These are phyloP conservation scores for Capsicum chinense DNA, from an alignment of 257 asterid genomes.

Conservation along the genomic window DNA sequence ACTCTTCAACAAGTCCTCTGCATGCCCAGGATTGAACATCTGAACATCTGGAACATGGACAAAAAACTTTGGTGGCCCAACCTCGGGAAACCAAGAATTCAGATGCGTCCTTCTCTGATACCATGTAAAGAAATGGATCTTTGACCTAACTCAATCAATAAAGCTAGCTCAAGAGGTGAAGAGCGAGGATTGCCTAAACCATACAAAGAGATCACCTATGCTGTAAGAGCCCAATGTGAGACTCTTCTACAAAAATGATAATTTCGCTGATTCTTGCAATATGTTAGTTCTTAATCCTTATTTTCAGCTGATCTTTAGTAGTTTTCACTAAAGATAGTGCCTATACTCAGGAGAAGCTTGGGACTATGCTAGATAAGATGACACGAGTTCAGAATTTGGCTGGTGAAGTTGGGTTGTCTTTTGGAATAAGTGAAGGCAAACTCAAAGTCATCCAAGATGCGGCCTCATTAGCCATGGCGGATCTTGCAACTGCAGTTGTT, in stretches of 20 bases:
- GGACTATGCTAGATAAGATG: conserved; percentile 96
- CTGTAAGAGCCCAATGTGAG: not conserved
- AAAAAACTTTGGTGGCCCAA: not conserved
- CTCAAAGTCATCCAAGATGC: conserved; percentile 67
- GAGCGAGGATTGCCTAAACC: not conserved
- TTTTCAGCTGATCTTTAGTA: conserved; percentile 7
- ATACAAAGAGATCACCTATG: not conserved
- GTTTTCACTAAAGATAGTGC: not conserved
- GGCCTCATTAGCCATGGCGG: conserved; percentile 88
- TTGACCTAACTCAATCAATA: not conserved
- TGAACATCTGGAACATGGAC: not conserved
- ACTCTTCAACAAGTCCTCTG: not conserved
- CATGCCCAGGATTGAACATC: not conserved
- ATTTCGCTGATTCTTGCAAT: not conserved
- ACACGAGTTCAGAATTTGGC: conserved; percentile 71
- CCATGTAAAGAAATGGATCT: not conserved
- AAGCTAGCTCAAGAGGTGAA: not conserved
- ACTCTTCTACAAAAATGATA: not conserved
- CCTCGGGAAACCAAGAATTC: not conserved
- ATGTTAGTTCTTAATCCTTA: not conserved
- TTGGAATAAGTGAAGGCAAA: conserved; percentile 59
- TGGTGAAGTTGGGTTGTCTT: conserved; percentile 61
- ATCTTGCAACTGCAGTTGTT: conserved; percentile 91
- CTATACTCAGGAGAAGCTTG: conserved; percentile 77
- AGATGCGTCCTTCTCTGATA: not conserved